Conservation (phyloP, 148 eudicot species). For the Silene latifolia region DNA sequence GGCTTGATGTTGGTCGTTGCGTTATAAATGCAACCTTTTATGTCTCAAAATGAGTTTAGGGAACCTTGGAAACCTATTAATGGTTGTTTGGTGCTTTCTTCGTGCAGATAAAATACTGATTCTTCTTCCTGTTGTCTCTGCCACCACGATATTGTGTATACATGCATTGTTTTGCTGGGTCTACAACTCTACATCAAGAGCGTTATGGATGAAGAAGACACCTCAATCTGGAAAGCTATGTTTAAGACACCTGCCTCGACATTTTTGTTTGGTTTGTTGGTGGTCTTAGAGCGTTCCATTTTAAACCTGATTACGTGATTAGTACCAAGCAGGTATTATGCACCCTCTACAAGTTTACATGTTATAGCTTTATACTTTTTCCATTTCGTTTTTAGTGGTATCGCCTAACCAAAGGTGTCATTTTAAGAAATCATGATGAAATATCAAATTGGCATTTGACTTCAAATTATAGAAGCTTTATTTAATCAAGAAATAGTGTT, state of each 20-base stretch:
- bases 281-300: conserved; percentile 92
- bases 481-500: no score
- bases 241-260: conserved; percentile 85
- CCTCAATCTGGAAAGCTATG: conserved; percentile 87
- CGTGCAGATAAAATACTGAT: conserved; percentile 90
- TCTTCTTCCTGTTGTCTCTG: conserved; percentile 95
- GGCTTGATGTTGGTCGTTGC: no score
- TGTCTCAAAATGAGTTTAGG: no score
- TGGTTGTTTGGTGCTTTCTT: conserved; percentile 7
- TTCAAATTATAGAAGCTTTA: no score
- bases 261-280: conserved; percentile 97
- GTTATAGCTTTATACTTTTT: no score
- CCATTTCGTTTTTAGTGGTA: no score
- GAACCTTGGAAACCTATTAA: background rate
- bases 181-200: conserved; percentile 85
- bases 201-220: conserved; percentile 64
- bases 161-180: conserved; percentile 88
- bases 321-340: conserved; percentile 79
- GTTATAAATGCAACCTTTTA: no score
- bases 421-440: no score
- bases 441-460: no score
- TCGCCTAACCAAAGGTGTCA: no score
- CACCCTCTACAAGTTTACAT: no score
- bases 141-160: conserved; percentile 82
- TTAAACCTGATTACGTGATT: conserved; percentile 80